phyloP scores from a whole-genome alignment of 176 grass and related monocot species.

The Musa beccarii region DNA sequence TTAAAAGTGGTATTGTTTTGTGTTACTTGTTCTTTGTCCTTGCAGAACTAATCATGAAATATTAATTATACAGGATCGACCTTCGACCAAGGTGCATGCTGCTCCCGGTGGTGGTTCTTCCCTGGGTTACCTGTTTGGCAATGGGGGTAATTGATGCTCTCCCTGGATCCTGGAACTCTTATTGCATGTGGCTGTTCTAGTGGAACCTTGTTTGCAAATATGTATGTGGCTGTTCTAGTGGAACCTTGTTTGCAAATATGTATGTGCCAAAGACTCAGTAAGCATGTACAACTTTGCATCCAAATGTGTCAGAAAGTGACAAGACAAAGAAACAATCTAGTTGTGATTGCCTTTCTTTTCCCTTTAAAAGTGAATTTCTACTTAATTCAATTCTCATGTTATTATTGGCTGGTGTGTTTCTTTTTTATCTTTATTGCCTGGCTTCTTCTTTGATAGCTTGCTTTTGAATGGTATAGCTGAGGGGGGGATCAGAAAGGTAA shows the following conservation, averaged over 20 bases:
- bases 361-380: not conserved
- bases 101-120: constrained; percentile 12
- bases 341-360: not conserved
- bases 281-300: not conserved
- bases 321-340: not conserved
- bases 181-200: not conserved
- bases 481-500: no score
- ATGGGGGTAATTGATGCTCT: not conserved
- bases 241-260: not conserved
- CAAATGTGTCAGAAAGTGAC: not conserved
- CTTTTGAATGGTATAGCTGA: no score
- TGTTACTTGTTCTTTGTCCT: no score
- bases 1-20: no score
- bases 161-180: not conserved
- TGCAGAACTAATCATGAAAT: not conserved
- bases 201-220: no score
- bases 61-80: constrained; percentile 3
- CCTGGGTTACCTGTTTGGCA: constrained; percentile 10
- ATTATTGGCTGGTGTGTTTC: no score
- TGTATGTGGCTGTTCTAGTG: not conserved
- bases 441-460: no score
- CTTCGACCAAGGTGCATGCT: constrained; percentile 12
- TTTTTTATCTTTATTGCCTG: no score
- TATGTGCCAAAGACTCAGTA: not conserved
- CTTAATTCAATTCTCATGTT: no score